phyloP scores from a whole-genome alignment of 1,284 basidiomycete genomes.

The Apiotrichum domesticum region DNA sequence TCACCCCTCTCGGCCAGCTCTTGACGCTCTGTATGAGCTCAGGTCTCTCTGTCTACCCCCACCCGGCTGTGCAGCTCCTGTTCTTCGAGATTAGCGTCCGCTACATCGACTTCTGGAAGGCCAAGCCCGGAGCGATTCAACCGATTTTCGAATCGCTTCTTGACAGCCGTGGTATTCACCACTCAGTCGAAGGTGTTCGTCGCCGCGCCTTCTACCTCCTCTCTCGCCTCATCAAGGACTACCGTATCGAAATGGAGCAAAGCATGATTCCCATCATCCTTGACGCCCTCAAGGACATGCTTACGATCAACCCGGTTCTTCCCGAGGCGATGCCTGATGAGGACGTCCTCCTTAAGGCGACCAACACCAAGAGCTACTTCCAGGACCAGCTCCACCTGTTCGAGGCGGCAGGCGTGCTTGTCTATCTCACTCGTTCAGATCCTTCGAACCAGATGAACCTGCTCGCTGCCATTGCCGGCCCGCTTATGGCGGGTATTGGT shows the following conservation, averaged over 20 bases:
- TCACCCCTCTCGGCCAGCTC: constrained; percentile 88
- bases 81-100: constrained; percentile 90
- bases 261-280: constrained; percentile 68
- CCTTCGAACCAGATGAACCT: constrained; percentile 67
- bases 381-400: constrained; percentile 93
- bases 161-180: constrained; percentile 77
- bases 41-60: constrained; percentile 73
- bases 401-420: constrained; percentile 81
- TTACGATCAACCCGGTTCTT: constrained; percentile 49
- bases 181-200: constrained; percentile 63
- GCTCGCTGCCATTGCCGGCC: constrained; percentile 71
- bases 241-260: constrained; percentile 68
- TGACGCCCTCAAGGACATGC: constrained; percentile 59
- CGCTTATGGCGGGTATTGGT: constrained; percentile 71
- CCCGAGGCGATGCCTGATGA: constrained; percentile 51
- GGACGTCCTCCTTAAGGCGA: constrained; percentile 65
- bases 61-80: constrained; percentile 82
- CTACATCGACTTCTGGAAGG: constrained; percentile 94
- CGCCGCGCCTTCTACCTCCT: constrained; percentile 88
- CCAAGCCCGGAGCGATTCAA: constrained; percentile 76
- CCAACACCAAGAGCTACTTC: constrained; percentile 60
- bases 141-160: constrained; percentile 85
- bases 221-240: constrained; percentile 84
- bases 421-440: constrained; percentile 61
- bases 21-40: constrained; percentile 77